Evolutionary conservation across 2,329 filamentous ascomycete genomes (phyloP), one percentile per base, ranked within the genome.

Genomic region (Aspergillus ibericus): DNA sequence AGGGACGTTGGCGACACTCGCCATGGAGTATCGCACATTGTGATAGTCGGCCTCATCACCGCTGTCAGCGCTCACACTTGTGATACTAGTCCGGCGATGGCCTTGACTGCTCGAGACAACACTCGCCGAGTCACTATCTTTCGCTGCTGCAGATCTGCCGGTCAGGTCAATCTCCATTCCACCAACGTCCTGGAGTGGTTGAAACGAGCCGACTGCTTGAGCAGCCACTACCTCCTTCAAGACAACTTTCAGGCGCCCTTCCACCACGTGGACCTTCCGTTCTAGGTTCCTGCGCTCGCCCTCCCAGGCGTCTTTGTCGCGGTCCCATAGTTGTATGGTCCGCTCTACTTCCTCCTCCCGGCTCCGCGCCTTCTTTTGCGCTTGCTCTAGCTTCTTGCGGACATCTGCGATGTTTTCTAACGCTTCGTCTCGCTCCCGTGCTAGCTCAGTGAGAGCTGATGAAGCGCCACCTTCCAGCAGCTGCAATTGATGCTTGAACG

Each of bases 391-490:
- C 63, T 92, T 89, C 70, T 85, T 88, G 67, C 86, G 91, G 16
- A 90, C 79, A 66, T 98, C 93, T 1, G 82, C 75, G 38, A 86
- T 84, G 2, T 84, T 84, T 58, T 92, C 89, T 9, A 93, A 83
- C 5, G 91, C 90, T 61, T 92, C 88, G 64, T 99, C 93, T 50
- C 93, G 86, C 76, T 99, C 95, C 52, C 87, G 88, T 15, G 89
- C 87, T 49, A 99, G 79, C 67, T 96, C 91, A 50, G 90, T 88
- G 9, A 98, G 80, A 1, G 93, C 93, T 12, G 92, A 93, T 3
- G 91, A 88, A 0, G 92, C 92, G 13, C 93, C 93, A 44, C 90
- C 92, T 75, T 99, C 95, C 5, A 97, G 81, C 48, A 96, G 81
- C 55, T 93, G 86, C 61, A 98, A 80, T 73, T 98, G 93, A 42